Base-by-base conservation (phyloP, 2,329 filamentous ascomycete genomes). In the Ophiocordyceps camponoti-rufipedis region DNA sequence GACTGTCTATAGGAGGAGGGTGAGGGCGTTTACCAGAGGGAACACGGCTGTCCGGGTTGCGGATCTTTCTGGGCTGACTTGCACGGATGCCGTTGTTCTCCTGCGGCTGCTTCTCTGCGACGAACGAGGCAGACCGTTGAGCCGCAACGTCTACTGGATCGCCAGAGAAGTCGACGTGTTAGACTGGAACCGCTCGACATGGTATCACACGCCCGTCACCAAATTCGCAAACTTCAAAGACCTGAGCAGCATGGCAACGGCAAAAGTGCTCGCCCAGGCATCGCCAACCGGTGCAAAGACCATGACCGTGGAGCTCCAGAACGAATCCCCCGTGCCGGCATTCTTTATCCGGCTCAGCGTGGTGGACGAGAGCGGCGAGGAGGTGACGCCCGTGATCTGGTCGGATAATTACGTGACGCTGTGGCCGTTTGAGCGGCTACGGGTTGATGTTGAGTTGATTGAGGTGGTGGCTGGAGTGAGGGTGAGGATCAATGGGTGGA, bases 371-470 rank as follows among this genome's bases (percentile, higher is more conserved):
- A 65, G 65, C 0, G 50, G 59, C 0, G 35, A 39, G 7, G 71
- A 75, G 44, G 61, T 77, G 0, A 50, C 66, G 5, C 72, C 74
- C 0, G 65, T 75, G 1, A 60, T 62, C 18, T 80, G 76, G 75
- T 70, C 68, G 1, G 75, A 80, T 49, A 80, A 80, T 48, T 80
- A 80, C 48, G 60, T 80, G 12, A 78, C 75, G 1, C 56, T 80
- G 10, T 78, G 70, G 65, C 74, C 75, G 0, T 56, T 60, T 1
- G 76, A 80, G 60, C 68, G 59, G 45, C 41, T 75, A 12, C 40
- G 43, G 33, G 33, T 58, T 1, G 46, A 46, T 5, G 52, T 55
- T 4, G 35, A 39, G 5, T 23, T 23, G 23, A 3, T 23, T 23
- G n/a, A 39, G n/a, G 35, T 39, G 18, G 18, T 39, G 29, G 29